A percentile compares a stretch with the other conserved stretches of the same genome.
Conservation (phyloP, 768 basidiomycete genomes). For the Boletus reticuloceps region DNA sequence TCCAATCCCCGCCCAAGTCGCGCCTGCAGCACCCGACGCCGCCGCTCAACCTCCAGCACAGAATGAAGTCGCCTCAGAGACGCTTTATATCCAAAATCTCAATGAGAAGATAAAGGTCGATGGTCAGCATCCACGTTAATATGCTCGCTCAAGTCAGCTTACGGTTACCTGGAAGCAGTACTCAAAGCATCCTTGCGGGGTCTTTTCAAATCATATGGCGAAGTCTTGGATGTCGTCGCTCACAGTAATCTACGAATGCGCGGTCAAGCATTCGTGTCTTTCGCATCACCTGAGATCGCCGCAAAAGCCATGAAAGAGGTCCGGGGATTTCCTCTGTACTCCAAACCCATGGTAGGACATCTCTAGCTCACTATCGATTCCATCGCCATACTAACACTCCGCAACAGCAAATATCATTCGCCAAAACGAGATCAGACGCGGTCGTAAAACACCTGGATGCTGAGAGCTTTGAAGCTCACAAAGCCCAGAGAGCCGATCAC, state of each 20-base stretch:
- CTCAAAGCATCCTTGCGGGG: slow-evolving; percentile 84
- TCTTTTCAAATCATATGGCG: slow-evolving; percentile 91
- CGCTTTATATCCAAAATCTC: slow-evolving; percentile 93
- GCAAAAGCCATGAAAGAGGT: slow-evolving; percentile 91
- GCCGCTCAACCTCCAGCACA: slow-evolving; percentile 24
- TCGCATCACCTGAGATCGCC: slow-evolving; percentile 78
- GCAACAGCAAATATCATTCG: slow-evolving; percentile 92
- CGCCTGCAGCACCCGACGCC: slow-evolving; percentile 17
- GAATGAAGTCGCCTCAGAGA: slow-evolving; percentile 65
- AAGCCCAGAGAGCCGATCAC: slow-evolving; percentile 66
- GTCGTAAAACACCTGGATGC: slow-evolving; percentile 77
- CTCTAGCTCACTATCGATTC: neutral
- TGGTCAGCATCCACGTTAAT: slow-evolving; percentile 38
- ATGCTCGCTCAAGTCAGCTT: slow-evolving; percentile 4
- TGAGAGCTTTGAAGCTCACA: slow-evolving; percentile 70
- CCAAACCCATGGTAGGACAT: slow-evolving; percentile 85
- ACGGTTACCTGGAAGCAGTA: slow-evolving; percentile 44
- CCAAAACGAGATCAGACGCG: slow-evolving; percentile 83
- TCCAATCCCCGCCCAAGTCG: slow-evolving; percentile 26
- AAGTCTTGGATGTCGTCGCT: slow-evolving; percentile 92
- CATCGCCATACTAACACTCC: slow-evolving; percentile 1
- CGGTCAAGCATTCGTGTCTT: slow-evolving; percentile 97
- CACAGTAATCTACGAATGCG: slow-evolving; percentile 96
- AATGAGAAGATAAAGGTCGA: slow-evolving; percentile 92
- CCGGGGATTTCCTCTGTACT: slow-evolving; percentile 90